A percentile compares a stretch with the other conserved stretches of the same genome.
Evolutionary conservation across 805 yeast species (phyloP).

Genomic region (Schwanniomyces sp.): DNA sequence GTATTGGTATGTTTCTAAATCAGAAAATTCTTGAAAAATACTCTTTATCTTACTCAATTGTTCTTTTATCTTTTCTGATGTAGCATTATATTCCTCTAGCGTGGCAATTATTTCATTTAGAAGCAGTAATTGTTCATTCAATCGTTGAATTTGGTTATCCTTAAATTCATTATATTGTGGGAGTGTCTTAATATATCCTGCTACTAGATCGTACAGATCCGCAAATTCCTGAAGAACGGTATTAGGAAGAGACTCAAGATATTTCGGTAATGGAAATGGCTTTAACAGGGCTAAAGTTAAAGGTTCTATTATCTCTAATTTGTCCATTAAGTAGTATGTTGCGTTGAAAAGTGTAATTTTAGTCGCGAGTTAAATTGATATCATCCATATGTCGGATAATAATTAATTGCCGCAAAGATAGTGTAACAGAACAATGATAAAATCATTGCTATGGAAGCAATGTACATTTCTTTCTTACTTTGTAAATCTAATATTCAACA

Average conservation of each 20-base stretch:
- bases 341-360: background rate
- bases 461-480: background rate
- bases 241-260: conserved; percentile 29
- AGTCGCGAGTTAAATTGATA: background rate
- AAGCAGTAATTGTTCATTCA: conserved; percentile 14
- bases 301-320: conserved; percentile 5
- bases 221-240: conserved; percentile 23
- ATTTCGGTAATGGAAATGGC: conserved; percentile 26
- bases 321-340: background rate
- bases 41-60: conserved; percentile 22
- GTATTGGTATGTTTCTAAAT: conserved; percentile 38
- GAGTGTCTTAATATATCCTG: conserved; percentile 29
- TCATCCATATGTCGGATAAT: background rate
- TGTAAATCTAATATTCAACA: background rate
- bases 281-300: conserved; percentile 6
- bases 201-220: conserved; percentile 25
- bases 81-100: conserved; percentile 17
- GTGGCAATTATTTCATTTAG: conserved; percentile 21
- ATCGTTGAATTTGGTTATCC: conserved; percentile 7
- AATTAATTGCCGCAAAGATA: too few species aligned
- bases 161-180: conserved; percentile 17
- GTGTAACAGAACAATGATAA: too few species aligned
- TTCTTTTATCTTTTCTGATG: conserved; percentile 19
- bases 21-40: conserved; percentile 30
- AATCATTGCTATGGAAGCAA: too few species aligned